Base-by-base conservation (phyloP, 2,329 filamentous ascomycete species). In the Clonostachys sp. region DNA sequence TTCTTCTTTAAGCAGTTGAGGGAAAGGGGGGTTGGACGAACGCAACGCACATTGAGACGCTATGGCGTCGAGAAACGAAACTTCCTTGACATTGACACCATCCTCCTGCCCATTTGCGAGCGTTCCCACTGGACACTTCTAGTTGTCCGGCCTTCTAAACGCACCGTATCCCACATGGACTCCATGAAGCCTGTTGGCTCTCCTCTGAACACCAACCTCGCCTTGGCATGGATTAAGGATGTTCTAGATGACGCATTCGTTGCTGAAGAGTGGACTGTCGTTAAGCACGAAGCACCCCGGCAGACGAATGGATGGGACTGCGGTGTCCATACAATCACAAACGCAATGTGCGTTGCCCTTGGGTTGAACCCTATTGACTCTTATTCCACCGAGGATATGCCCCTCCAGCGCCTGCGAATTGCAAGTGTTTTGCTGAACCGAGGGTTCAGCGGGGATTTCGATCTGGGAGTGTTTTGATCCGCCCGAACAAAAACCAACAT, bases 241-340 rank as follows among this genome's bases (percentile, higher is more conserved):
- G 74, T 86, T 45, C 68, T 90, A 6, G 65, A 65, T 14, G 66
- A 76, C 4, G 63, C 66, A 6, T 90, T 78, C 56, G 59, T 73
- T 3, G 67, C 69, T 13, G 65, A 67, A 2, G 83, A 87, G 39
- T 91, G 87, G 87, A 70, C 62, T 20, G 67, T 72, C 2, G 66
- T 77, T 8, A 60, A 65, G n/a, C 71, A 75, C 41, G 62, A 65
- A 14, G 79, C 78, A 35, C 75, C 80, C 1, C 56, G 53, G 4
- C 87, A 91, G 61, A 72, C 67, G 24, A 91, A 91, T 57, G 76
- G 77, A 2, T 81, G 78, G 58, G 88, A 91, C 60, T 91, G 88
- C 55, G 88, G 88, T n/a, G 80, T 90, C 5, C 89, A 89, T 60
- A 80, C 84, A 13, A 81, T 89, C 53, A 80, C 87, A 16, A 92